Conservation (phyloP, 2,329 filamentous ascomycete genomes). For the Pseudopithomyces chartarum region DNA sequence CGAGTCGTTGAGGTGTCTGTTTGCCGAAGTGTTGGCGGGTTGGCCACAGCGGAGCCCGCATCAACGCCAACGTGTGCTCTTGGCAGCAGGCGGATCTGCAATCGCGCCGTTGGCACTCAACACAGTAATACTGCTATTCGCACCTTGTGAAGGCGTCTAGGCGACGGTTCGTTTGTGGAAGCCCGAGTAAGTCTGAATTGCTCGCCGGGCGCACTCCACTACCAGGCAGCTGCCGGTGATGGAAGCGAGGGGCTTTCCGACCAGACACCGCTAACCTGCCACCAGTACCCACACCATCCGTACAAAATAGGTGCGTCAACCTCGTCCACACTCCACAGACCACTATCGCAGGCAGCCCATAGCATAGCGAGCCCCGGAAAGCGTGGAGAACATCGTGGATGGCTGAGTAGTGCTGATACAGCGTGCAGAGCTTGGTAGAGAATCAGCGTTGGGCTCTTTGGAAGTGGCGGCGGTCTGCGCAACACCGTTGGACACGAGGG, state of each 20-base stretch:
- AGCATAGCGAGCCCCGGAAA: not conserved
- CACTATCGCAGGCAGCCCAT: slow-evolving; percentile 4
- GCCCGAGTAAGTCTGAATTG: slow-evolving; percentile 16
- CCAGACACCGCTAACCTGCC: slow-evolving; percentile 36
- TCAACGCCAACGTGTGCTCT: slow-evolving; percentile 42
- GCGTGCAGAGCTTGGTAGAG: slow-evolving; percentile 11
- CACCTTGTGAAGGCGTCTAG: slow-evolving; percentile 14
- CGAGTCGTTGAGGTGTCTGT: slow-evolving; percentile 7
- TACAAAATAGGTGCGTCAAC: slow-evolving; percentile 38
- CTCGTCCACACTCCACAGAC: slow-evolving; percentile 13
- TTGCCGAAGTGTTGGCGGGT: slow-evolving; percentile 24
- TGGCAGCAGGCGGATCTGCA: slow-evolving; percentile 39
- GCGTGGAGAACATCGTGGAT: not conserved
- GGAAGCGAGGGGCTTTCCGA: slow-evolving; percentile 34
- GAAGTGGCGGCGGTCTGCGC: slow-evolving; percentile 14
- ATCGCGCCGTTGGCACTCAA: slow-evolving; percentile 36
- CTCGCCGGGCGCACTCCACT: slow-evolving; percentile 14
- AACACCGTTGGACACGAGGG: slow-evolving; percentile 24
- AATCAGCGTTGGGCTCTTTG: slow-evolving; percentile 8
- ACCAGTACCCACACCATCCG: slow-evolving; percentile 36
- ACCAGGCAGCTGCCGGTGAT: slow-evolving; percentile 30
- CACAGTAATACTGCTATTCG: slow-evolving; percentile 24
- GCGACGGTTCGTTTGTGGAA: slow-evolving; percentile 10
- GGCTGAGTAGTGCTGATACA: slow-evolving; percentile 18
- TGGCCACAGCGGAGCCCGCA: slow-evolving; percentile 37